A percentile compares a stretch with the other conserved stretches of the same genome.
phyloP scores from a whole-genome alignment of 768 basidiomycete species.

The Amanita rubescens region DNA sequence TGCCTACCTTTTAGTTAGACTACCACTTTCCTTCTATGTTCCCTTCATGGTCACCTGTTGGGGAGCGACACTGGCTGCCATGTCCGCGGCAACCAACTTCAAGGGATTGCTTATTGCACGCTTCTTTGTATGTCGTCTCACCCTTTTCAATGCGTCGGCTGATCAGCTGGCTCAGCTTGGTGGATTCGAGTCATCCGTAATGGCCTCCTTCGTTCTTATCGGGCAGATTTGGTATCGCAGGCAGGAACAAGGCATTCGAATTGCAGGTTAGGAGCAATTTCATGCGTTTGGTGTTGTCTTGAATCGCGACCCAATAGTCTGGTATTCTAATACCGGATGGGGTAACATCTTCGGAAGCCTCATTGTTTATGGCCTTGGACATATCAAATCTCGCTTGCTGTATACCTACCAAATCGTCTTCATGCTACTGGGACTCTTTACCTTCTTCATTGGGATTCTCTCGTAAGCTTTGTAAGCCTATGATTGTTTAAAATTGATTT shows the following conservation, averaged over 20 bases:
- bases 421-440: conserved; percentile 21
- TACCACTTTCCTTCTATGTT: conserved; percentile 24
- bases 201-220: conserved; percentile 23
- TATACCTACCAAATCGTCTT: conserved; percentile 25
- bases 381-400: conserved; percentile 19
- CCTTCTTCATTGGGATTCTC: conserved; percentile 18
- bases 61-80: conserved; percentile 24
- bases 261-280: conserved; percentile 18
- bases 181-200: conserved; percentile 25
- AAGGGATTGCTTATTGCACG: conserved; percentile 22
- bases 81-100: conserved; percentile 24
- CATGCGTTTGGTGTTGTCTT: not conserved
- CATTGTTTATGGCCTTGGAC: conserved; percentile 28
- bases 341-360: conserved; percentile 28
- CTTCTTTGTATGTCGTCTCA: conserved; percentile 21
- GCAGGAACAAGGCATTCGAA: conserved; percentile 26
- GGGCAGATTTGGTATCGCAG: conserved; percentile 30
- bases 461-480: conserved; percentile 13
- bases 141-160: not conserved
- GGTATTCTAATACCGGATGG: conserved; percentile 25
- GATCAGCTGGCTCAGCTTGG: conserved; percentile 20
- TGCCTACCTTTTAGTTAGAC: conserved; percentile 24
- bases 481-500: not conserved
- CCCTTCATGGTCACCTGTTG: conserved; percentile 26
- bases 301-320: conserved; percentile 17